A percentile compares a stretch with the other conserved stretches of the same genome.
Conservation (phyloP, 73 alveolate species). For the Paramecium sonneborni region DNA sequence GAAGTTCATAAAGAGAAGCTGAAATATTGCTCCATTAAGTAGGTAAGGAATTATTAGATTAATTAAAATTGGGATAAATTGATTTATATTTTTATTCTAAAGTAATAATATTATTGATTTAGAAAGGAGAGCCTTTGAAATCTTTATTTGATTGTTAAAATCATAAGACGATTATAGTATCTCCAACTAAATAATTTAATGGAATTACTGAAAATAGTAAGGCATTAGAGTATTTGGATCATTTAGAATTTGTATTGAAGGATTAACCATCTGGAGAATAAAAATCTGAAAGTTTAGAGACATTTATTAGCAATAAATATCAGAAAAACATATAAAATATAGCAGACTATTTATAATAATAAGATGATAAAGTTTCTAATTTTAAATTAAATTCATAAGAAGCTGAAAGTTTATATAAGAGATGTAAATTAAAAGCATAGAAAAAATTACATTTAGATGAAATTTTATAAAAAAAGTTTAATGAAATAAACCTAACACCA, state of each 20-base stretch:
- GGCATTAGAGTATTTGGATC: neutral
- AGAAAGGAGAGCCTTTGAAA: constrained; percentile 56
- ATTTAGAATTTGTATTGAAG: neutral
- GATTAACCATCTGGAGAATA: neutral
- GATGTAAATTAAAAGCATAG: neutral
- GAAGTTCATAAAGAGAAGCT: constrained; percentile 30
- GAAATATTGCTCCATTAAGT: neutral
- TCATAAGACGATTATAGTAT: constrained; percentile 26
- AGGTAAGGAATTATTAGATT: neutral
- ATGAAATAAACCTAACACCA: neutral
- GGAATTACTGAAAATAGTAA: neutral
- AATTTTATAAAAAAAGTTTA: neutral
- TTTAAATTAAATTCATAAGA: constrained; percentile 2
- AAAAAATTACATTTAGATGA: neutral
- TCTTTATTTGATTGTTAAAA: constrained; percentile 8
- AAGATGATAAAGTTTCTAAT: neutral
- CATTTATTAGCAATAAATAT: neutral
- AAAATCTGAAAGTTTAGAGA: neutral
- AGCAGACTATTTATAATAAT: constrained; percentile 35
- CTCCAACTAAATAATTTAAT: constrained; percentile 40
- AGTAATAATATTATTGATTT: neutral
- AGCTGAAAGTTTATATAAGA: neutral
- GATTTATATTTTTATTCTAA: constrained; percentile 5
- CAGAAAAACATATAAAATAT: neutral
- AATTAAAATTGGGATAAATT: constrained; percentile 22